Percentiles rank a stretch among this genome's conserved stretches.
These are phyloP conservation scores for Exobasidium rhododendri DNA, from an alignment of 1,284 basidiomycete species.

Conservation along the genomic window DNA sequence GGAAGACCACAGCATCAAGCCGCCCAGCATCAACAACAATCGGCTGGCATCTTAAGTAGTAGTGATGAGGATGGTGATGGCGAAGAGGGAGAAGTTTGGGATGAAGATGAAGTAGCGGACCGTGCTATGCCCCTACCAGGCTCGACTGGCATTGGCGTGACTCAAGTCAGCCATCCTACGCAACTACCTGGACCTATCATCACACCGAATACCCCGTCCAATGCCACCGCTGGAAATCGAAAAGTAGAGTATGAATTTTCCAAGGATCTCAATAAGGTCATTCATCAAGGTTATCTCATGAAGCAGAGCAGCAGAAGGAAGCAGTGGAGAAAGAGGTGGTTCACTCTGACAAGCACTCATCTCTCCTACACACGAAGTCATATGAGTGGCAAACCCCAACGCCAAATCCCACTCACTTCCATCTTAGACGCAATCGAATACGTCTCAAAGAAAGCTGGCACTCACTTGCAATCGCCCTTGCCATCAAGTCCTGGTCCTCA, in stretches of 20 bases:
- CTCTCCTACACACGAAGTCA: slow-evolving; percentile 56
- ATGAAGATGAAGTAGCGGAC: slow-evolving; percentile 44
- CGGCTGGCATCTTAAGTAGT: slow-evolving; percentile 22
- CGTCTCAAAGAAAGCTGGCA: slow-evolving; percentile 18
- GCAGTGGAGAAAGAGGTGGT: slow-evolving; percentile 80
- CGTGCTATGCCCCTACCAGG: slow-evolving; percentile 45
- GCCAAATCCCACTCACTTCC: slow-evolving; percentile 75
- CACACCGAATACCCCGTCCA: neutral
- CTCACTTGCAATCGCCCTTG: slow-evolving; percentile 8
- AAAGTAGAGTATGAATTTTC: slow-evolving; percentile 24
- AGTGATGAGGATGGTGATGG: slow-evolving; percentile 43
- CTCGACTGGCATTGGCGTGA: neutral
- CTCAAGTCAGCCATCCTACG: neutral
- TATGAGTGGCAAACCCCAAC: slow-evolving; percentile 73
- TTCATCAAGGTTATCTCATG: slow-evolving; percentile 79
- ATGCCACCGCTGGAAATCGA: neutral
- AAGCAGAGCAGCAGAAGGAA: slow-evolving; percentile 90
- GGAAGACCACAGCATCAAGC: neutral
- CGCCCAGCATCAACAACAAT: slow-evolving; percentile 11
- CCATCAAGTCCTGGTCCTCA: neutral
- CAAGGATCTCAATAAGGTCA: slow-evolving; percentile 44
- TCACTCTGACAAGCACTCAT: slow-evolving; percentile 53
- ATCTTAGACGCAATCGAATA: slow-evolving; percentile 92
- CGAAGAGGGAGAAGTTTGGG: slow-evolving; percentile 44
- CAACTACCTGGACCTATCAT: slow-evolving; percentile 9